phyloP scores from a whole-genome alignment of 176 grass and related monocot genomes.

The Aechmea fasciata region DNA sequence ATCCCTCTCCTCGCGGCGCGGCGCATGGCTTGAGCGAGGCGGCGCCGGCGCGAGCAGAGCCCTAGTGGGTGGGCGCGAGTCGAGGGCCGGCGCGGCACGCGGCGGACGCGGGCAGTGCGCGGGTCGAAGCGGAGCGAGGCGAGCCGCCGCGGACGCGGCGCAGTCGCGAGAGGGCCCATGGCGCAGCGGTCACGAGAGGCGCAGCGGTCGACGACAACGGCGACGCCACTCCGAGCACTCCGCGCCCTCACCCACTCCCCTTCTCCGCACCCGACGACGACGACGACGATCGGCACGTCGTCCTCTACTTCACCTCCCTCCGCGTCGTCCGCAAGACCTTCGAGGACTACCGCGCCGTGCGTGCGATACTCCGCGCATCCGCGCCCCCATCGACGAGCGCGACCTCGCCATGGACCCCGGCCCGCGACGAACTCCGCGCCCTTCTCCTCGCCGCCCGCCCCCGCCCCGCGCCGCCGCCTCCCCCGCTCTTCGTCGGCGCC shows the following conservation, averaged over 20 bases:
- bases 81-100: too few relatives aligned
- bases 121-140: too few relatives aligned
- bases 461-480: constrained; percentile 24
- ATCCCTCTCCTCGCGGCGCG: too few relatives aligned
- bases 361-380: constrained; percentile 50
- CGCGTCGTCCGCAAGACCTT: constrained; percentile 61
- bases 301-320: constrained; percentile 78
- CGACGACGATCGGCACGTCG: constrained; percentile 44
- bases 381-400: constrained; percentile 52
- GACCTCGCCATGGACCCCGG: constrained; percentile 59
- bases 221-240: constrained; percentile 41
- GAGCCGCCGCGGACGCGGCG: too few relatives aligned
- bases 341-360: constrained; percentile 58
- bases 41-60: too few relatives aligned
- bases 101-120: too few relatives aligned
- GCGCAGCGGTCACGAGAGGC: too few relatives aligned
- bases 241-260: constrained; percentile 47
- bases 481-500: constrained; percentile 67
- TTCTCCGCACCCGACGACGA: neutral
- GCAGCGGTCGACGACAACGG: too few relatives aligned
- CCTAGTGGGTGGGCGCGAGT: too few relatives aligned
- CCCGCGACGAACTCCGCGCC: constrained; percentile 39
- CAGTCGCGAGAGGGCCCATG: too few relatives aligned
- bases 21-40: too few relatives aligned
- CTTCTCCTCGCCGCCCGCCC: constrained; percentile 39